Evolutionary conservation across 2,329 filamentous ascomycete species (phyloP).

Genomic region (Clonostachys rhizophaga): DNA sequence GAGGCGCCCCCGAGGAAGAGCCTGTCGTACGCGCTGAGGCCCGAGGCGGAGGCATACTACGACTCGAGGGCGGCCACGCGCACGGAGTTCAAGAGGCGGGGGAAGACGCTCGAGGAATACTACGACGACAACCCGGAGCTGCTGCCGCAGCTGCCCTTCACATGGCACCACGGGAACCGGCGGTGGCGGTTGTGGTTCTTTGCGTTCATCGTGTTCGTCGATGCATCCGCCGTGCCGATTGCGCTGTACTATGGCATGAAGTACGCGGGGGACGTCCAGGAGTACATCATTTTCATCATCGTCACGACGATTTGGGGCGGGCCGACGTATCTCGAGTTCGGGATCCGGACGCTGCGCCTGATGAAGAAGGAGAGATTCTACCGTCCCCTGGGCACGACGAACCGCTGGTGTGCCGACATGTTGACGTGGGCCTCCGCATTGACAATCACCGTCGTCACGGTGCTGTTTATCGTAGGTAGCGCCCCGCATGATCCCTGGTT

Average conservation of each 20-base stretch:
- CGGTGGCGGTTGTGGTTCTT: conserved; percentile 40
- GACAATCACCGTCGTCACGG: conserved; percentile 43
- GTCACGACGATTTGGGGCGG: conserved; percentile 51
- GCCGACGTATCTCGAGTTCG: conserved; percentile 49
- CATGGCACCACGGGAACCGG: conserved; percentile 31
- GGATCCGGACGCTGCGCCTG: conserved; percentile 39
- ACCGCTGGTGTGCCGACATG: conserved; percentile 44
- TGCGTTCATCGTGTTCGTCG: conserved; percentile 40
- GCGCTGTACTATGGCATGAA: conserved; percentile 46
- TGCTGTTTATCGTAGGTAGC: conserved; percentile 43
- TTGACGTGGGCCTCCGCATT: conserved; percentile 38
- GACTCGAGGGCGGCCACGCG: conserved; percentile 29
- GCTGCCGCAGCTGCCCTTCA: conserved; percentile 32
- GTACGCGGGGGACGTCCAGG: conserved; percentile 30
- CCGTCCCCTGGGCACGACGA: conserved; percentile 39
- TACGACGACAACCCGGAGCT: conserved; percentile 29
- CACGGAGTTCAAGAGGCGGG: conserved; percentile 25
- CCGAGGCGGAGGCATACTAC: conserved; percentile 28
- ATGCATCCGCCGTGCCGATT: conserved; percentile 38
- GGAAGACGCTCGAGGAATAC: conserved; percentile 28
- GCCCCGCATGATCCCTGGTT: conserved; percentile 44
- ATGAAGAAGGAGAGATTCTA: conserved; percentile 43
- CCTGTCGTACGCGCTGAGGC: conserved; percentile 25
- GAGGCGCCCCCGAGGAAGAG: conserved; percentile 13
- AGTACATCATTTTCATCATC: conserved; percentile 42